Conservation (phyloP, 768 basidiomycete genomes). For the Boletus barrowsii region DNA sequence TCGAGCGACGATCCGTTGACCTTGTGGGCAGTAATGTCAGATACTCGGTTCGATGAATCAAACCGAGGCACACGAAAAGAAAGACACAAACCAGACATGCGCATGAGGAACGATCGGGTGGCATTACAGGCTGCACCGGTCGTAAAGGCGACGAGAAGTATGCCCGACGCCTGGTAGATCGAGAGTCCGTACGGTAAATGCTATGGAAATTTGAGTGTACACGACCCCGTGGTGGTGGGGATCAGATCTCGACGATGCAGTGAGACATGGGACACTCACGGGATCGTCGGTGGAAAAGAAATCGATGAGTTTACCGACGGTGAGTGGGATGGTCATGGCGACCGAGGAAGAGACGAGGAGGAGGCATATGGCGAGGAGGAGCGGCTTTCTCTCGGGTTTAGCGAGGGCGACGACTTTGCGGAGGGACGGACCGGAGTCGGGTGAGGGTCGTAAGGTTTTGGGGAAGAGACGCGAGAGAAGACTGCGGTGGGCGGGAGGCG, state of each 20-base stretch:
- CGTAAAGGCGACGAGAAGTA: constrained; percentile 74
- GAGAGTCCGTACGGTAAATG: constrained; percentile 80
- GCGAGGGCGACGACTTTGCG: constrained; percentile 76
- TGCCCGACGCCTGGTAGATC: constrained; percentile 72
- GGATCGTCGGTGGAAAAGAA: constrained; percentile 75
- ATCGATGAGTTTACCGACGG: constrained; percentile 92
- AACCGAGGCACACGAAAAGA: background rate
- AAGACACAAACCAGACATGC: constrained; percentile 63
- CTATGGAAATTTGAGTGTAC: constrained; percentile 30
- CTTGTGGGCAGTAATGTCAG: constrained; percentile 19
- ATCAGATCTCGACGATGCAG: background rate
- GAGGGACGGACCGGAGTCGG: constrained; percentile 57
- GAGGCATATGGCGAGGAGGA: constrained; percentile 72
- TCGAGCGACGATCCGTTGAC: constrained; percentile 89
- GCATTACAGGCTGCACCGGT: constrained; percentile 87
- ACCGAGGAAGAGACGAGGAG: constrained; percentile 86
- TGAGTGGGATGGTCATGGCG: constrained; percentile 89
- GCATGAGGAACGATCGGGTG: constrained; percentile 79
- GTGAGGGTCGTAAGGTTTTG: constrained; percentile 33
- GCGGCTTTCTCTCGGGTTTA: constrained; percentile 74
- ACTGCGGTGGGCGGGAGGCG: constrained; percentile 2
- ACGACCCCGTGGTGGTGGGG: no score
- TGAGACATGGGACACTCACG: constrained; percentile 36
- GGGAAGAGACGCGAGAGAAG: constrained; percentile 31
- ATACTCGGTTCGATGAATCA: background rate